Evolutionary conservation across 345 rosid species (phyloP), one percentile per base, ranked within the genome.

Genomic region (Euphorbia peplus): DNA sequence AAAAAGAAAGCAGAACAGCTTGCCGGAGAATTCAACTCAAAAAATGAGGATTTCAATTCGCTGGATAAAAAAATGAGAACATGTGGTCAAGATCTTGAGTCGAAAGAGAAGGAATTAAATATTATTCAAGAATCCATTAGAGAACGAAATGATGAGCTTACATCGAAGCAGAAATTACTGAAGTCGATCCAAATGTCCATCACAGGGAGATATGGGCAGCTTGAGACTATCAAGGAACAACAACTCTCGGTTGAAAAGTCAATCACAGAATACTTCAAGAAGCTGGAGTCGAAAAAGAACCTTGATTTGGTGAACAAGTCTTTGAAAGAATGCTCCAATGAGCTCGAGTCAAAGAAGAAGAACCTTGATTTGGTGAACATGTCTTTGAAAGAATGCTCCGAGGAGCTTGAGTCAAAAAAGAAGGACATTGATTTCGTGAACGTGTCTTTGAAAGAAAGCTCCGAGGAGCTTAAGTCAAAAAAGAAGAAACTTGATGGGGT

Each of bases 271-370:
- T 30, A 4, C 7, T 24, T 16, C n/a, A 44, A 68, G 29, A 42
- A 58, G 35, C 64, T 55, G 3, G 9, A 58, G 26, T 37, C 11
- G 37, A 70, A 61, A 50, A 25, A 51, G 5, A 5, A 44, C 47
- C 66, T 69, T 60, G 58, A 46, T 48, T 46, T 50, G 24, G 47
- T 39, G 14, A 39, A 6, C 15, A 32, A 35, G 29, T 44, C 56
- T 50, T n/a, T 59, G 46, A 58, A 76, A 47, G 30, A 70, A 63
- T 22, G 66, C 22, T n/a, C 4, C 3, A 47, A 48, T 32, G 57
- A 73, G 48, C 22, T 79, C 11, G 55, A 69, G n/a, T n/a, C n/a
- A n/a, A n/a, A n/a, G n/a, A n/a, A n/a, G n/a, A 76, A 79, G 21
- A 58, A 60, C 14, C 12, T 70, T 64, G 64, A 8, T 2, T 70